Base-by-base conservation (phyloP, 75 land plant species). In the Selaginella moellendorffii region DNA sequence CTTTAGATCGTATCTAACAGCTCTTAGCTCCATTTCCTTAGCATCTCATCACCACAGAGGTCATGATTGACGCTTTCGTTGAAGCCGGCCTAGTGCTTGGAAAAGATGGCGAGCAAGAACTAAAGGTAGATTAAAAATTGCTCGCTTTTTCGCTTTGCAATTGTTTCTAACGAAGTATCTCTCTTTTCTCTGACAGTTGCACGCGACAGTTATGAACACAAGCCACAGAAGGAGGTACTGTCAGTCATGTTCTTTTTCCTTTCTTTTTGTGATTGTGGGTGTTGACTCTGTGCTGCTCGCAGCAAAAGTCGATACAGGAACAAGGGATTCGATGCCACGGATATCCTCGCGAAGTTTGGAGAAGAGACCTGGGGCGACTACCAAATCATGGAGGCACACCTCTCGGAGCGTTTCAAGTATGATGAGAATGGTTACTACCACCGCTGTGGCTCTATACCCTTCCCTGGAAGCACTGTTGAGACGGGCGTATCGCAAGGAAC, bases 171-270 rank as follows among this genome's bases (percentile, higher is more conserved):
- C n/a, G 46, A 5, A 36, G 14, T 36, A 14, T 5, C 14, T 36
- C 5, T 36, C 46, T 5, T 36, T 61, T 62, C 24, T 23, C 12
- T 29, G 74, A 70, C 91, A 89, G 91, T 62, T 90, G 62, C 96
- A 90, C 78, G 96, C 92, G 30, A 90, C 96, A 14, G 25, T 87
- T 67, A 90, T 90, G 96, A 90, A 90, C 61, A 74, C 76, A 29
- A 75, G 83, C 51, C 85, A 90, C 66, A 72, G 87, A 53, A 82
- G 71, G 75, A 78, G 76, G 88, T 87, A 29, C 51, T 58, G 5
- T 12, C 53, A 28, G 54, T 27, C 20, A 28, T 14, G 26, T 73
- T 25, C 20, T 28, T 62, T 29, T 31, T 20, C 26, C 21, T 66
- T 10, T 14, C 22, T 17, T 62, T 61, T 22, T 46, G n/a, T 18